Conservation (phyloP, 169 alveolate species). For the Perkinsus chesapeaki region DNA sequence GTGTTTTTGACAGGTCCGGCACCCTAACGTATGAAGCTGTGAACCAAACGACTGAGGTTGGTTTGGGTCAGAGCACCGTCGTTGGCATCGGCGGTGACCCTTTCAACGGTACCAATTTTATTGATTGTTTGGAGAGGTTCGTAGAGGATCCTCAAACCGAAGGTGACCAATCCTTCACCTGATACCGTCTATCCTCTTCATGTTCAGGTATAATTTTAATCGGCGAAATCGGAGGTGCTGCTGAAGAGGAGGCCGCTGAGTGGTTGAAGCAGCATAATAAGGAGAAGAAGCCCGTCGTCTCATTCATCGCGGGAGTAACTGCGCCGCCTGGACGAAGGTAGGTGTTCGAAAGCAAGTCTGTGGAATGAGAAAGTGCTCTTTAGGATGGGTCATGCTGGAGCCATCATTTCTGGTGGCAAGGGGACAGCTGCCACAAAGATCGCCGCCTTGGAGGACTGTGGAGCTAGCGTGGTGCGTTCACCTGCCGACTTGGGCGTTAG, state of each 20-base stretch:
- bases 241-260: constrained; percentile 95
- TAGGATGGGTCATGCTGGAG: constrained; percentile 93
- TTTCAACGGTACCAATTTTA: constrained; percentile 93
- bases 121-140: constrained; percentile 87
- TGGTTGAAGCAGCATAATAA: constrained; percentile 75
- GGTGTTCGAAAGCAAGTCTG: background rate
- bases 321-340: constrained; percentile 96
- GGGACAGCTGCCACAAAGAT: constrained; percentile 92
- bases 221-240: constrained; percentile 97
- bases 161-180: constrained; percentile 41
- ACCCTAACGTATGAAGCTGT: constrained; percentile 96
- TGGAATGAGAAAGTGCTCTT: background rate
- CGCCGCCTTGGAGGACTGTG: constrained; percentile 76
- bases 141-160: constrained; percentile 86
- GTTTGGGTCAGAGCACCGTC: constrained; percentile 95
- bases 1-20: constrained; percentile 66
- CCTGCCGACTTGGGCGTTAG: constrained; percentile 79
- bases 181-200: background rate
- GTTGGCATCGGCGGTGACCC: constrained; percentile 99
- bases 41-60: constrained; percentile 88
- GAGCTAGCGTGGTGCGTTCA: constrained; percentile 73
- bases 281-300: constrained; percentile 84
- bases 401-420: constrained; percentile 92
- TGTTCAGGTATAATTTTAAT: constrained; percentile 80
- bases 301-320: constrained; percentile 93